Base-by-base conservation (phyloP, 345 rosid species). In the Anastatica hierochuntica region DNA sequence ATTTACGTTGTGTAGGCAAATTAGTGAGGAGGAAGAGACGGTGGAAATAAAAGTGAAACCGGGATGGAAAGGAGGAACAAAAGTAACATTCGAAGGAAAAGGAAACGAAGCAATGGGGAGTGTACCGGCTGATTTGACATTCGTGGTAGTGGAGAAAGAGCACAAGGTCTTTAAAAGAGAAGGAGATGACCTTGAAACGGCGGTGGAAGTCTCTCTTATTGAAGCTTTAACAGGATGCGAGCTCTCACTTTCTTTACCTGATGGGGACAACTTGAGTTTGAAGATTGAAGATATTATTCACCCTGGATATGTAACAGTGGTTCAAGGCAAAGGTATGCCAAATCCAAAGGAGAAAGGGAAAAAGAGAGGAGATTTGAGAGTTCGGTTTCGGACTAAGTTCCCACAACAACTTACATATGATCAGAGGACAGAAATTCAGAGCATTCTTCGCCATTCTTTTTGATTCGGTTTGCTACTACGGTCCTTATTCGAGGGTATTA, bases 51-150 rank as follows among this genome's bases (percentile, higher is more conserved):
- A 82, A 53, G 88, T 90, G 63, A 79, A 83, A 75, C 76, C 97
- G 2, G 97, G 95, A 41, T 90, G 97, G 97, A 86, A 72, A 63
- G 70, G 63, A 10, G 94, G 95, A 37, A 90, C 94, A 0, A 80
- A 69, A 73, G 70, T 83, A 11, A 90, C 95, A 39, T 90, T 90
- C n/a, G 80, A 83, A 72, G 88, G 90, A 4, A 80, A 61, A 78
- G 95, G 86, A 19, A 79, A 73, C 20, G 88, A 90, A 74, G 68
- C 72, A 27, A 72, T 74, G n/a, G 87, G 89, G 1, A 44, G 56
- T 31, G 66, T 35, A n/a, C 77, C 94, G 0, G 84, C 90, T 0
- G 95, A 90, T 26, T 41, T 90, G 17, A 79, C 74, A 1, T 85
- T 90, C 8, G 53, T 81, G 47, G 58, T 90, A 5, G 69, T 66